These are phyloP conservation scores for Verticillium albo-atrum DNA, from an alignment of 2,329 filamentous ascomycete species.

Conservation along the genomic window DNA sequence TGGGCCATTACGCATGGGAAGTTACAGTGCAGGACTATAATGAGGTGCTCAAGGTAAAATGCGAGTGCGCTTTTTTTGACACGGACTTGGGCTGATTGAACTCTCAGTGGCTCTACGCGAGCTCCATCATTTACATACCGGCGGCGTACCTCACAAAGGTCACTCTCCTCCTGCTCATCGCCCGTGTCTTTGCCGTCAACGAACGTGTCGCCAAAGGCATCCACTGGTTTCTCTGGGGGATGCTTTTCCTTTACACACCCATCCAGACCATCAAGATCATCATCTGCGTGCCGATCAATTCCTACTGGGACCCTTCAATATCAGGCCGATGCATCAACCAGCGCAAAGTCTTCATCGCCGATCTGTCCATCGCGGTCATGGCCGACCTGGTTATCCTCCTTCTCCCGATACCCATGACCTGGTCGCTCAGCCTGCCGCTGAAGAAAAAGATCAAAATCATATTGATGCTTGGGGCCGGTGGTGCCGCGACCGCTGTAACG, in stretches of 20 bases:
- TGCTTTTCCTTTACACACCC: conserved; percentile 20
- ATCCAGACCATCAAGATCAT: conserved; percentile 20
- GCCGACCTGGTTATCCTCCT: conserved; percentile 28
- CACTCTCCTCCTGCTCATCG: conserved; percentile 26
- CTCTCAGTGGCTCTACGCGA: conserved; percentile 20
- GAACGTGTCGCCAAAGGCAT: conserved; percentile 18
- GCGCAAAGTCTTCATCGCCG: conserved; percentile 24
- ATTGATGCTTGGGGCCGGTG: conserved; percentile 23
- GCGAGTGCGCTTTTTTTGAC: not conserved
- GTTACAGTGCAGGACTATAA: conserved; percentile 10
- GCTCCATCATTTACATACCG: conserved; percentile 22
- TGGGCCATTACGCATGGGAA: conserved; percentile 18
- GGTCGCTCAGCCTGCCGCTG: conserved; percentile 20
- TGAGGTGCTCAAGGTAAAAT: conserved; percentile 11
- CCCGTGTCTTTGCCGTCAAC: conserved; percentile 22
- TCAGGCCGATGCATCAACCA: conserved; percentile 22
- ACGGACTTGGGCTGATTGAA: not conserved
- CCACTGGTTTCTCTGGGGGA: conserved; percentile 19
- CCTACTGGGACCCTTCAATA: conserved; percentile 17
- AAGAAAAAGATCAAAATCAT: conserved; percentile 27
- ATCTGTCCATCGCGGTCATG: conserved; percentile 23
- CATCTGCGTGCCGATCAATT: conserved; percentile 18
- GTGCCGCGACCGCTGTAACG: conserved; percentile 21
- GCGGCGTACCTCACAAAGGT: conserved; percentile 23
- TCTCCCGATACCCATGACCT: conserved; percentile 25